Evolutionary conservation across 148 eudicot species (phyloP).

Genomic region (Agrostemma githago): DNA sequence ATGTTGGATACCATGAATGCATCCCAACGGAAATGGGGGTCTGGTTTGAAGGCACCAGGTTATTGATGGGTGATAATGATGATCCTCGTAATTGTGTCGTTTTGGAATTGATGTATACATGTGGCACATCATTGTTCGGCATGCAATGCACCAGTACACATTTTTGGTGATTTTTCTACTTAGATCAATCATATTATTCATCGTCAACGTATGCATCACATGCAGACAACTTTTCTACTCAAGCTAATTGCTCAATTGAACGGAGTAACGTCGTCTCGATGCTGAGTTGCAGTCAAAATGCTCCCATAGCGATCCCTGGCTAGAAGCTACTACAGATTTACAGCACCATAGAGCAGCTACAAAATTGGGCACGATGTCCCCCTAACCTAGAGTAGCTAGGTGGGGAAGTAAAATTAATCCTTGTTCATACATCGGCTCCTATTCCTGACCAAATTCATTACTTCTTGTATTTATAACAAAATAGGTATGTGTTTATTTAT

Average conservation of each 20-base stretch:
- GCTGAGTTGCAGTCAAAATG: conserved; percentile 21
- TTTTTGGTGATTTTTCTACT: neutral
- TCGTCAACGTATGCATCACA: neutral
- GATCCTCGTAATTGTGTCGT: neutral
- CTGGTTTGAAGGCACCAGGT: neutral
- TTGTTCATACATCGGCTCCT: no score
- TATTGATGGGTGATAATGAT: neutral
- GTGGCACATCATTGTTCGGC: no score
- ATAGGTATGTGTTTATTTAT: neutral
- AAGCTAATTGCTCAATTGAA: conserved; percentile 42
- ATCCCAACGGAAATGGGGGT: neutral
- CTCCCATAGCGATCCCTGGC: conserved; percentile 14
- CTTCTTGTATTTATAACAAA: conserved; percentile 6
- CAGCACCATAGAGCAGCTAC: neutral
- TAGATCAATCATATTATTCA: neutral
- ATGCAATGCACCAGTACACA: no score
- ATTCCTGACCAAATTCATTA: conserved; percentile 4
- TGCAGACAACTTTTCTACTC: conserved; percentile 50
- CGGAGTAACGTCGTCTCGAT: conserved; percentile 28
- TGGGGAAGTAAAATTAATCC: no score
- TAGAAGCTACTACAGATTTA: neutral
- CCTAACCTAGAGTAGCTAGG: no score
- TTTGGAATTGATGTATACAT: neutral
- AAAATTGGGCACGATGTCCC: neutral
- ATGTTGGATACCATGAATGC: neutral